phyloP scores from a whole-genome alignment of 1,284 basidiomycete species.

The Chondrostereum purpureum region DNA sequence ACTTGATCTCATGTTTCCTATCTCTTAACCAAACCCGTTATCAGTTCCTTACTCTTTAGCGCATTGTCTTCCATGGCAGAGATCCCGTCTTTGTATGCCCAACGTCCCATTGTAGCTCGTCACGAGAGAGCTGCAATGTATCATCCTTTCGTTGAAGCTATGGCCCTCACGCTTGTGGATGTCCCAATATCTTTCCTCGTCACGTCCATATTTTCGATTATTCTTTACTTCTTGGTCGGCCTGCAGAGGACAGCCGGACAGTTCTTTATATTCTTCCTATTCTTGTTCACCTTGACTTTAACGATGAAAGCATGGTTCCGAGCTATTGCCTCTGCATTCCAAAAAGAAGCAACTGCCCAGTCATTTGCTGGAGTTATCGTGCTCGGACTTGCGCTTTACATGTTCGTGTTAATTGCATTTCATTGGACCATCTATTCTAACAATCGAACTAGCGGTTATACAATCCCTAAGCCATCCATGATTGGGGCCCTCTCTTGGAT shows the following conservation, averaged over 20 bases:
- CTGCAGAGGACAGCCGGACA: conserved; percentile 46
- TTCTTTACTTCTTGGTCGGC: conserved; percentile 63
- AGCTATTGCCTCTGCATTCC: conserved; percentile 40
- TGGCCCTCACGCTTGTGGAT: conserved; percentile 68
- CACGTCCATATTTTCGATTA: conserved; percentile 41
- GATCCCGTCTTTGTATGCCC: conserved; percentile 64
- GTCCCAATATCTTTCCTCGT: conserved; percentile 57
- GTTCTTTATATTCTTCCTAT: conserved; percentile 54
- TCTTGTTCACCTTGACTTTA: conserved; percentile 34
- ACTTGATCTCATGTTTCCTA: neutral
- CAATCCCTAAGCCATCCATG: conserved; percentile 50
- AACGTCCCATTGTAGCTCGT: conserved; percentile 66
- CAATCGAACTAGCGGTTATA: conserved; percentile 34
- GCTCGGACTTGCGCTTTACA: conserved; percentile 43
- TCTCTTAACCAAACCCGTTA: conserved; percentile 1
- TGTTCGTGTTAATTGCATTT: conserved; percentile 19
- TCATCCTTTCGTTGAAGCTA: conserved; percentile 58
- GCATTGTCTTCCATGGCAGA: conserved; percentile 61
- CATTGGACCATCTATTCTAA: conserved; percentile 2
- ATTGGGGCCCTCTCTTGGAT: conserved; percentile 48
- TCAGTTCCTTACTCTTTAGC: conserved; percentile 45
- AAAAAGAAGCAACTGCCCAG: conserved; percentile 34
- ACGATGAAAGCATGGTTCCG: conserved; percentile 53
- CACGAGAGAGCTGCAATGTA: conserved; percentile 56
- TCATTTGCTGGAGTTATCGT: conserved; percentile 45